These are phyloP conservation scores for Tricholoma furcatifolium DNA, from an alignment of 768 basidiomycete species.

Conservation along the genomic window DNA sequence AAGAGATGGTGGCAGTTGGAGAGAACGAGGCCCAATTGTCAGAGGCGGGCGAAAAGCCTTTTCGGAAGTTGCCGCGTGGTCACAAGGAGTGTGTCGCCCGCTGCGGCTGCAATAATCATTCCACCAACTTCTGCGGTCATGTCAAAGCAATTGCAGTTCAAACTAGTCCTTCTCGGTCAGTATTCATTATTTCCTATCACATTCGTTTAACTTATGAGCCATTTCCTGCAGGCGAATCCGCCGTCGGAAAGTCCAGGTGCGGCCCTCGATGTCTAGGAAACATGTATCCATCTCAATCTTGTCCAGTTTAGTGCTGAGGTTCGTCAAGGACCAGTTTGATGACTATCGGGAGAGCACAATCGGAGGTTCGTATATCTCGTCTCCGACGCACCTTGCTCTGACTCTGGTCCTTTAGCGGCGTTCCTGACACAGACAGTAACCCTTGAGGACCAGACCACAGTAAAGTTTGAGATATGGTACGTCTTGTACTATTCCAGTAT, in stretches of 20 bases:
- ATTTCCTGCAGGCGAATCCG: constrained; percentile 76
- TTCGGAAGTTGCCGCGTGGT: constrained; percentile 34
- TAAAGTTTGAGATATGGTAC: constrained; percentile 99
- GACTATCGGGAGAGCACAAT: constrained; percentile 96
- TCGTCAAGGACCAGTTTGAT: constrained; percentile 96
- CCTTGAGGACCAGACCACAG: constrained; percentile 82
- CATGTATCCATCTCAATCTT: constrained; percentile 24
- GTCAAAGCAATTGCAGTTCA: constrained; percentile 94
- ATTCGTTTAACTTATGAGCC: constrained; percentile 11
- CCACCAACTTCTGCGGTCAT: constrained; percentile 47
- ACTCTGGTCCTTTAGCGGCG: constrained; percentile 58
- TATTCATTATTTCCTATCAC: constrained; percentile 7
- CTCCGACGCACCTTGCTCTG: constrained; percentile 3
- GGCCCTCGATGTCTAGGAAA: constrained; percentile 21
- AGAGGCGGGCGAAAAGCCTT: constrained; percentile 15
- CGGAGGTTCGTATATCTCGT: constrained; percentile 53
- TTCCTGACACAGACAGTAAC: constrained; percentile 98
- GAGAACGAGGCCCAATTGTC: constrained; percentile 15
- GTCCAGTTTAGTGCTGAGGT: constrained; percentile 85
- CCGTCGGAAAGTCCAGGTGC: constrained; percentile 95
- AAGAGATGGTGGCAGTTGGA: constrained; percentile 35
- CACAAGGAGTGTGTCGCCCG: constrained; percentile 24
- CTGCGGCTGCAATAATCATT: constrained; percentile 24
- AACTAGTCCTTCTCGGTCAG: constrained; percentile 92
- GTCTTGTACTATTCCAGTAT: constrained; percentile 18